These are phyloP conservation scores for Arthroderma sp. DNA, from an alignment of 2,329 filamentous ascomycete genomes.

Conservation along the genomic window DNA sequence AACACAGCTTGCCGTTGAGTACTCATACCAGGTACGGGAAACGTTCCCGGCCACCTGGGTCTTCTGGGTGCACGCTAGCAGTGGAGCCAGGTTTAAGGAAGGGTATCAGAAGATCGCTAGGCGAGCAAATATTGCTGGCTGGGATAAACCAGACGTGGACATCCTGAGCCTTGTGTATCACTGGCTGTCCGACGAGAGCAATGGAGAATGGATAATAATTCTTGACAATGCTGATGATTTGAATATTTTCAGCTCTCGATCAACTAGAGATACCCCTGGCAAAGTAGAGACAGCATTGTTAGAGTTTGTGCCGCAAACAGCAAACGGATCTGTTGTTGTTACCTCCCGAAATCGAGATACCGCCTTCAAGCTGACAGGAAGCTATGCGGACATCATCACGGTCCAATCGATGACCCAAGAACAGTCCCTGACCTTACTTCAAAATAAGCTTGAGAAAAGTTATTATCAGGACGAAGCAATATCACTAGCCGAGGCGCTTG, in stretches of 20 bases:
- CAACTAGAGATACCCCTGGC: background rate
- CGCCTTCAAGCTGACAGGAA: conserved; percentile 5
- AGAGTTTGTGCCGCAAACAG: conserved; percentile 13
- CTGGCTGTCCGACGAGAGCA: conserved; percentile 5
- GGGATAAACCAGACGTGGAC: conserved; percentile 2
- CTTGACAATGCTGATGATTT: conserved; percentile 21
- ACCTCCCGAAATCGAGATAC: conserved; percentile 8
- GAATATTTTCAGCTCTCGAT: conserved; percentile 1
- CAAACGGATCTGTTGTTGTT: conserved; percentile 11
- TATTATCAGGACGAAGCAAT: conserved; percentile 10
- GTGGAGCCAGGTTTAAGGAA: conserved; percentile 13
- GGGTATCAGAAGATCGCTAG: conserved; percentile 14
- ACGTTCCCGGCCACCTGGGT: conserved; percentile 12
- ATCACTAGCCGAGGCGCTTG: conserved; percentile 19
- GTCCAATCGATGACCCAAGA: conserved; percentile 8
- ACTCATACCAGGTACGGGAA: conserved; percentile 14
- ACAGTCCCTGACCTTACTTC: conserved; percentile 7
- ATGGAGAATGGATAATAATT: conserved; percentile 17
- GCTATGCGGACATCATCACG: conserved; percentile 6
- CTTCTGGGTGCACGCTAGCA: conserved; percentile 20
- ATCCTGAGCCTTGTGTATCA: conserved; percentile 2
- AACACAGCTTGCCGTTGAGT: conserved; percentile 18
- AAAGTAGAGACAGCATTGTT: conserved; percentile 1
- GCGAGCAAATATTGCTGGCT: conserved; percentile 6
- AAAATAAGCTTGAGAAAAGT: conserved; percentile 10